Evolutionary conservation across 2,329 filamentous ascomycete genomes (phyloP), one percentile per base, ranked within the genome.

Genomic region (Elsinoe necatrix): DNA sequence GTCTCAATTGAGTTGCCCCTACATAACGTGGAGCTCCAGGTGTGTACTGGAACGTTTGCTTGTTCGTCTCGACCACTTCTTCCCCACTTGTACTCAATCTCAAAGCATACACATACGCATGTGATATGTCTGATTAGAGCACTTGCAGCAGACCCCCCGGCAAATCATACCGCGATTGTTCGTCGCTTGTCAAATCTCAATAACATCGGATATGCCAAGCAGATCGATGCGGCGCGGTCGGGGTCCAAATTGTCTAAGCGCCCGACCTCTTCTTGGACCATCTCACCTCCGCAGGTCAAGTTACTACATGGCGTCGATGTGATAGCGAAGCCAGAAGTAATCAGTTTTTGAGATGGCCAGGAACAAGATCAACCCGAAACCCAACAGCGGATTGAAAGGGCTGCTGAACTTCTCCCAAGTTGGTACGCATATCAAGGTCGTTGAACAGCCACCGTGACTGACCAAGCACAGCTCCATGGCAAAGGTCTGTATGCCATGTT

Each of bases 381-480:
- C 12, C 12, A 3, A 12, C 4, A 12, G 4, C 34, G 12, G 34
- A 12, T 37, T 11, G 34, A 12, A 25, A 45, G 21, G 25, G 11
- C 25, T 51, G 27, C 18, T 54, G 31, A 54, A n/a, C 23, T 54
- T 27, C 23, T 18, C 9, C 9, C 31, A 54, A 39, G 35, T 54
- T 21, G 29, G 50, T 54, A 54, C 14, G 50, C 11, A 35, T 14
- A 31, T 1, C 9, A 29, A 16, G 4, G 14, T 23, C 12, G n/a
- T 8, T n/a, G n/a, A 25, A 25, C 16, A 9, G 39, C 4, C 31
- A 8, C 39, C 2, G 16, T 20, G 12, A 25, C 14, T 21, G 9
- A 54, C 35, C n/a, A 37, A 39, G 12, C 21, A 23, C 31, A 55
- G 52, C 35, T 20, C 35, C 37, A 42, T 55, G 52, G 52, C 52